Evolutionary conservation across 2,329 filamentous ascomycete genomes (phyloP).

Genomic region (Verticillium nubilum): DNA sequence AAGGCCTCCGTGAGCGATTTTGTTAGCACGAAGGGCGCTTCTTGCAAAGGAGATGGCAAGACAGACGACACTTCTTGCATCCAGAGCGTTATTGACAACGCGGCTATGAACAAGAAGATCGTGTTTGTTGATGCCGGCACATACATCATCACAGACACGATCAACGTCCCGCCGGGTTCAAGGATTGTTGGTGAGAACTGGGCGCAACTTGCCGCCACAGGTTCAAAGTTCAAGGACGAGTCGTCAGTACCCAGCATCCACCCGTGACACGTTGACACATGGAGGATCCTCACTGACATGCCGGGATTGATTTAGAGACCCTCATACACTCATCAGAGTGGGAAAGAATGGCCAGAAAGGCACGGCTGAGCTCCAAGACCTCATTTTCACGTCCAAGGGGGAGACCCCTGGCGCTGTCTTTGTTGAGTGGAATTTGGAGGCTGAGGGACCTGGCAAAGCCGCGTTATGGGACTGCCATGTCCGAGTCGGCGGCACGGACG

Average conservation of each 20-base stretch:
- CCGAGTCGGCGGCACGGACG: conserved; percentile 65
- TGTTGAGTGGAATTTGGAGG: conserved; percentile 56
- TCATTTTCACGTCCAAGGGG: conserved; percentile 62
- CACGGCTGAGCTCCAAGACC: conserved; percentile 64
- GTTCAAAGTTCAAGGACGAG: conserved; percentile 10
- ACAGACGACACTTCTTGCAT: conserved; percentile 49
- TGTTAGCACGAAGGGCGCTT: conserved; percentile 47
- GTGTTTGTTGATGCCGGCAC: conserved; percentile 39
- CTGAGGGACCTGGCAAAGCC: conserved; percentile 3
- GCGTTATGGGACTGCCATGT: conserved; percentile 52
- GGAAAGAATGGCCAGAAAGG: conserved; percentile 56
- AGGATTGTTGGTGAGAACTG: conserved; percentile 32
- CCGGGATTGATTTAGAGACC: too few relatives aligned
- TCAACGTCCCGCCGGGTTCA: conserved; percentile 24
- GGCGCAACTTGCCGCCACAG: conserved; percentile 19
- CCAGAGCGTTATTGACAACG: conserved; percentile 35
- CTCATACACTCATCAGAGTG: conserved; percentile 59
- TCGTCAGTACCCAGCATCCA: conserved; percentile 1
- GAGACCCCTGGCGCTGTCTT: conserved; percentile 62
- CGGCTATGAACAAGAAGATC: conserved; percentile 30
- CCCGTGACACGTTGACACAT: too few relatives aligned
- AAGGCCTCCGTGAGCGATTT: conserved; percentile 2
- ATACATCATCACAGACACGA: conserved; percentile 31
- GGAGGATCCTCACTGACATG: too few relatives aligned
- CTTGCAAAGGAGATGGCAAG: conserved; percentile 58